phyloP scores from a whole-genome alignment of 75 land plant species.

The Sequoiadendron giganteum region DNA sequence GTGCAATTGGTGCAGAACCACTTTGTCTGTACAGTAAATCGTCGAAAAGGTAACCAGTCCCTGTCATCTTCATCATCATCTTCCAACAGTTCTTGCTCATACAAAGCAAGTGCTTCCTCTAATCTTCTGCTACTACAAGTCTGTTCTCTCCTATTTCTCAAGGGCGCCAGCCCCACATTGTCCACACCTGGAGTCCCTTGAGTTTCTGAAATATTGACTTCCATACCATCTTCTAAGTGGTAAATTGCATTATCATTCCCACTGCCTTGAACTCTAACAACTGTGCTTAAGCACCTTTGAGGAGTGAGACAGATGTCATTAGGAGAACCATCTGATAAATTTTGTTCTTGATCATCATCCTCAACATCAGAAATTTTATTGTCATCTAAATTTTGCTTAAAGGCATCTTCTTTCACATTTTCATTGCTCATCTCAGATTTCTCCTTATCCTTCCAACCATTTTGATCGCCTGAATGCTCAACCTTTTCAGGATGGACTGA shows the following conservation, averaged over 20 bases:
- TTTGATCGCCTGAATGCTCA: neutral
- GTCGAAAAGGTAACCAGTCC: slow-evolving; percentile 50
- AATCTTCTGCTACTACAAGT: neutral
- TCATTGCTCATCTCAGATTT: neutral
- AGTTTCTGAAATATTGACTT: neutral
- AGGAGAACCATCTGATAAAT: neutral
- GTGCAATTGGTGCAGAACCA: slow-evolving; percentile 72
- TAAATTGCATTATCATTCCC: neutral
- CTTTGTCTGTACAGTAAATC: slow-evolving; percentile 6
- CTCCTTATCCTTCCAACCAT: neutral
- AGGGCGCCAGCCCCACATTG: neutral
- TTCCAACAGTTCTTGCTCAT: slow-evolving; percentile 28
- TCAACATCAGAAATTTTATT: neutral
- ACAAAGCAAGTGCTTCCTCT: slow-evolving; percentile 13
- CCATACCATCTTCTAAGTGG: neutral
- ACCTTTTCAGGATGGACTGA: neutral
- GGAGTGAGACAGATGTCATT: neutral
- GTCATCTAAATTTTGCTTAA: neutral
- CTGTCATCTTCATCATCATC: slow-evolving; percentile 58
- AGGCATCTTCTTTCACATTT: neutral
- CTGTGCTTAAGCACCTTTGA: neutral
- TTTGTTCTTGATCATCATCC: slow-evolving; percentile 5
- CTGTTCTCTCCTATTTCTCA: slow-evolving; percentile 1
- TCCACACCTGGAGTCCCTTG: neutral
- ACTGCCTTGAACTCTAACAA: neutral